phyloP scores from a whole-genome alignment of 2,329 filamentous ascomycete species.

The Cladorrhinum sp. region DNA sequence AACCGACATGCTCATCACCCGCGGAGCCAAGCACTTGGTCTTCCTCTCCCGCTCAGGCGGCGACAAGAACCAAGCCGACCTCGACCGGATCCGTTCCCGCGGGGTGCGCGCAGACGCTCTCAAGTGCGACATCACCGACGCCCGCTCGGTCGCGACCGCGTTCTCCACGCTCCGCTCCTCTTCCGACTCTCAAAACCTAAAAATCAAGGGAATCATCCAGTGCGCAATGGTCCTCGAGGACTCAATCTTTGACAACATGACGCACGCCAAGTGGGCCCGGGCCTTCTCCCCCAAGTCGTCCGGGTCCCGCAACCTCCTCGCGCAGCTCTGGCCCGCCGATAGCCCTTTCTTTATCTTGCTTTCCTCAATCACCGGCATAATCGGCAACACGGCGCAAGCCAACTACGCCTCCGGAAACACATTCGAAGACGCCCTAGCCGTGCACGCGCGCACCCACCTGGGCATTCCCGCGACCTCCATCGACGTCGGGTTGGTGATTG shows the following conservation, averaged over 20 bases:
- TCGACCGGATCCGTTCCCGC: slow-evolving; percentile 9
- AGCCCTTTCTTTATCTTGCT: slow-evolving; percentile 13
- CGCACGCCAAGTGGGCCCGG: slow-evolving; percentile 30
- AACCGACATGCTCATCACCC: slow-evolving; percentile 34
- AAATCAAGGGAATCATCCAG: slow-evolving; percentile 27
- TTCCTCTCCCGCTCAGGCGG: slow-evolving; percentile 34
- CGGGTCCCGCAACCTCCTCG: slow-evolving; percentile 40
- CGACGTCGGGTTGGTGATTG: slow-evolving; percentile 26
- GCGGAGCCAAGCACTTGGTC: slow-evolving; percentile 39
- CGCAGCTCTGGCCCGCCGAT: slow-evolving; percentile 5
- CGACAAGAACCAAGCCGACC: slow-evolving; percentile 14
- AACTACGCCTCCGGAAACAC: slow-evolving; percentile 11
- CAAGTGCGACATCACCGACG: slow-evolving; percentile 11
- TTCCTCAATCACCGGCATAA: slow-evolving; percentile 7
- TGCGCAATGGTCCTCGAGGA: slow-evolving; percentile 13
- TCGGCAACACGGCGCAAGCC: slow-evolving; percentile 1
- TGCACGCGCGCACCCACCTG: slow-evolving; percentile 3
- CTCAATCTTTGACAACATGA: slow-evolving; percentile 30
- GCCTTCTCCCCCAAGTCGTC: slow-evolving; percentile 41
- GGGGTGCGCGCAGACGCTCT: neutral
- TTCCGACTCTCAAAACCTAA: no score
- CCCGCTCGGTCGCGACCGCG: slow-evolving; percentile 14
- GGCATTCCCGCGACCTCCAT: slow-evolving; percentile 7
- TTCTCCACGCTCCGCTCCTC: slow-evolving; percentile 11
- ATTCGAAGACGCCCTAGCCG: slow-evolving; percentile 12